Conservation (phyloP, 306 rosid genomes). For the Pachyrhizus erosus region DNA sequence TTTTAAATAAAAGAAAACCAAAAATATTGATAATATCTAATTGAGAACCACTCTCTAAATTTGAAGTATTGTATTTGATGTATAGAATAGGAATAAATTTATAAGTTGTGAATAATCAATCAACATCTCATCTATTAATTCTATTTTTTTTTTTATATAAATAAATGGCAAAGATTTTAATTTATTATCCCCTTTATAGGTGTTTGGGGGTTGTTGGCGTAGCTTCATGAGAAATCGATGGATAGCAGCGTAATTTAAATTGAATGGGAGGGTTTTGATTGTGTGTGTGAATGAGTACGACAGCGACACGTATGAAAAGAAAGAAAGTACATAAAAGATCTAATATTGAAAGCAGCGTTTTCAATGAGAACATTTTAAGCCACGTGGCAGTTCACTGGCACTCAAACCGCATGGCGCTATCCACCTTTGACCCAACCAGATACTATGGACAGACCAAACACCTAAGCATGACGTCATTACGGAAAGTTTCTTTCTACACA, state of each 20-base stretch:
- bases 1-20: too few species aligned
- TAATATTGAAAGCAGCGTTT: neutral
- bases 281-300: neutral
- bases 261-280: neutral
- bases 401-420: too few species aligned
- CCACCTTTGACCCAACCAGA: neutral
- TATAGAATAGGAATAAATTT: neutral
- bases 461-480: constrained; percentile 30
- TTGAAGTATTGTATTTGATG: neutral
- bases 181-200: neutral
- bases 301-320: neutral
- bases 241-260: constrained; percentile 8
- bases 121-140: neutral
- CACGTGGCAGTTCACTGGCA: constrained; percentile 30
- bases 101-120: neutral
- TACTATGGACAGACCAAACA: constrained; percentile 19
- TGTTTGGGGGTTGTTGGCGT: neutral
- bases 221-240: neutral
- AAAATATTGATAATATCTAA: too few species aligned
- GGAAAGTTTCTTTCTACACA: neutral
- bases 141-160: too few species aligned
- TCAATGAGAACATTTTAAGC: neutral
- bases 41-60: neutral
- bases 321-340: neutral
- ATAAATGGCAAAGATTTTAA: too few species aligned